Percentiles rank a stretch among this genome's conserved stretches.
Conservation (phyloP, 2,329 filamentous ascomycete species). For the Graphilbum fragrans region DNA sequence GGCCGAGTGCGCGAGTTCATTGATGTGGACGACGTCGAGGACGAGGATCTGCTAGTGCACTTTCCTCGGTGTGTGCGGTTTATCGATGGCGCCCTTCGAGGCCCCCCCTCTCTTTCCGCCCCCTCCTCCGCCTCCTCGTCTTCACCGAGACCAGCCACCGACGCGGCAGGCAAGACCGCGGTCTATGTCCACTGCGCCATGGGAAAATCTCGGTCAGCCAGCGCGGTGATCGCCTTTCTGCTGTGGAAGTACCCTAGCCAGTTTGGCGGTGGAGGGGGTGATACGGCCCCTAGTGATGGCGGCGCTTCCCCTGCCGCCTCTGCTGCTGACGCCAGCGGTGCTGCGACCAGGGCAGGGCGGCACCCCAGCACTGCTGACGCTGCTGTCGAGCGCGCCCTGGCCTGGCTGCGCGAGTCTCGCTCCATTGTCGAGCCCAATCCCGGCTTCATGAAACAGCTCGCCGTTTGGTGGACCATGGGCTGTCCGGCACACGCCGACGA, state of each 20-base stretch:
- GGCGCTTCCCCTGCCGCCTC: no score
- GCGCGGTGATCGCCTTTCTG: constrained; percentile 73
- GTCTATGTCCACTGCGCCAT: constrained; percentile 69
- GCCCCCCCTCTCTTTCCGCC: neutral
- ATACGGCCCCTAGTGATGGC: no score
- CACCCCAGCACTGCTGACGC: constrained; percentile 26
- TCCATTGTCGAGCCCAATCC: constrained; percentile 78
- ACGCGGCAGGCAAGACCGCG: constrained; percentile 12
- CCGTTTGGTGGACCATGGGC: constrained; percentile 78
- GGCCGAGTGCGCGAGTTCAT: constrained; percentile 27
- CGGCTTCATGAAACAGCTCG: constrained; percentile 82
- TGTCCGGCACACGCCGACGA: constrained; percentile 50
- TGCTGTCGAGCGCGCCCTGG: constrained; percentile 51
- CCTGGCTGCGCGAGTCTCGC: constrained; percentile 55
- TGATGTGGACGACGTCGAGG: constrained; percentile 81
- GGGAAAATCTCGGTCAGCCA: constrained; percentile 88
- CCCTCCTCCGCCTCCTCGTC: neutral
- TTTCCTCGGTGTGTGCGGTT: constrained; percentile 70
- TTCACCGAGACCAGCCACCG: no score
- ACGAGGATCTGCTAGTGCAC: constrained; percentile 74
- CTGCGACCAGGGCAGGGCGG: no score
- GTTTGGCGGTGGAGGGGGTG: constrained; percentile 18
- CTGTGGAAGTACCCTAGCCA: constrained; percentile 53
- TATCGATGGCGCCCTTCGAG: constrained; percentile 62
- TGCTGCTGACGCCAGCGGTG: no score